Evolutionary conservation across 2,329 filamentous ascomycete genomes (phyloP).

Genomic region (Capronia americana): DNA sequence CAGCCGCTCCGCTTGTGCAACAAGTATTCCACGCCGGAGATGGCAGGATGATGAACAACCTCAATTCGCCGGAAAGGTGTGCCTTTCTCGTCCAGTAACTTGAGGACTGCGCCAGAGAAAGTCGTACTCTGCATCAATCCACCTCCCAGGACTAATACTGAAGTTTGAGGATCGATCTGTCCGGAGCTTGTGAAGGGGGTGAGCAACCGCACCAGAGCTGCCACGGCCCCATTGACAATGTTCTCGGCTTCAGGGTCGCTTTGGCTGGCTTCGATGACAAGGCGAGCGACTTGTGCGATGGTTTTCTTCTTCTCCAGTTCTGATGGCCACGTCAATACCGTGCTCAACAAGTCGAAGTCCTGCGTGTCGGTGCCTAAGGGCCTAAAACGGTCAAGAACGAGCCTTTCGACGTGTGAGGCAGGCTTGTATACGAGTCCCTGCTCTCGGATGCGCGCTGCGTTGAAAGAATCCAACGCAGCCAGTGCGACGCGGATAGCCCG

Average conservation of each 20-base stretch:
- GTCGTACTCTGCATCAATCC: slow-evolving; percentile 19
- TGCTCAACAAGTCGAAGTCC: slow-evolving; percentile 20
- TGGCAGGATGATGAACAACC: slow-evolving; percentile 16
- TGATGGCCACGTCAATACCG: slow-evolving; percentile 1
- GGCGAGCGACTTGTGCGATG: slow-evolving; percentile 16
- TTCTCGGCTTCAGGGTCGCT: slow-evolving; percentile 9
- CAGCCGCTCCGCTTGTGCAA: neutral
- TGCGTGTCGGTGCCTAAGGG: neutral
- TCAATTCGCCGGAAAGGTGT: slow-evolving; percentile 7
- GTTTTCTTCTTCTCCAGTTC: slow-evolving; percentile 14
- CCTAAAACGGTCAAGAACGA: neutral
- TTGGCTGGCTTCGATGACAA: slow-evolving; percentile 18
- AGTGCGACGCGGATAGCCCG: slow-evolving; percentile 47
- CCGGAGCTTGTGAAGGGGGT: neutral
- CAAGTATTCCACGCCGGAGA: slow-evolving; percentile 6
- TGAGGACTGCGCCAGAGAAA: slow-evolving; percentile 3
- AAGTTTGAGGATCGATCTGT: slow-evolving; percentile 4
- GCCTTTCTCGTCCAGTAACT: neutral
- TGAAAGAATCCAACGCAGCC: slow-evolving; percentile 42
- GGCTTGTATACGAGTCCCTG: neutral
- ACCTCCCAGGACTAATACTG: slow-evolving; percentile 15
- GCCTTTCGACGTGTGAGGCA: neutral
- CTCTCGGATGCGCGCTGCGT: neutral
- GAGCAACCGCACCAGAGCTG: slow-evolving; percentile 1
- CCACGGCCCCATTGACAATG: slow-evolving; percentile 9